Percentiles rank a stretch among this genome's conserved stretches.
Evolutionary conservation across 2,329 filamentous ascomycete species (phyloP).

Genomic region (Pseudogymnoascus sp.): DNA sequence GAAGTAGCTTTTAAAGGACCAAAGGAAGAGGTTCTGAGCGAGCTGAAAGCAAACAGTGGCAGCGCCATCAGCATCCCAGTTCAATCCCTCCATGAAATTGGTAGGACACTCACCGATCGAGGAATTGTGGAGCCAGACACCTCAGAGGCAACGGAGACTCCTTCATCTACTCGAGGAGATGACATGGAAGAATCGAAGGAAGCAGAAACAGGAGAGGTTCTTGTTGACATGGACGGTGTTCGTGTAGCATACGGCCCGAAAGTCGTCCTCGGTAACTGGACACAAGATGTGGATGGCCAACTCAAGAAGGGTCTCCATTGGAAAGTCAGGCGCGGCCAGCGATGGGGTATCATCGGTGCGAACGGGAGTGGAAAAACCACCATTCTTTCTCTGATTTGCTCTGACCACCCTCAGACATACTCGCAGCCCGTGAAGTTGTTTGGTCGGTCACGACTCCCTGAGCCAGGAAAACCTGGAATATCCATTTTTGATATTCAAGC

Average conservation of each 20-base stretch:
- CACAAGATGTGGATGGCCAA: conserved; percentile 43
- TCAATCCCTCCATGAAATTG: conserved; percentile 23
- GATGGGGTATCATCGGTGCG: conserved; percentile 87
- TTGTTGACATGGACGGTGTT: conserved; percentile 84
- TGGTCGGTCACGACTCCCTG: conserved; percentile 69
- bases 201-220: conserved; percentile 38
- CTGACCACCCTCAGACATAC: conserved; percentile 92
- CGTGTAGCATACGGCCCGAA: conserved; percentile 72
- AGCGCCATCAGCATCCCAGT: conserved; percentile 21
- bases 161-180: not conserved
- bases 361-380: conserved; percentile 97
- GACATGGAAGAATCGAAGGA: not conserved
- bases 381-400: conserved; percentile 81
- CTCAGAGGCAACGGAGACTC: not conserved
- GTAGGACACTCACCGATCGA: conserved; percentile 20
- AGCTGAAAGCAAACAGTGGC: conserved; percentile 40
- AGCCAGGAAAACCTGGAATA: conserved; percentile 57
- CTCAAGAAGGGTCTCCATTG: conserved; percentile 62
- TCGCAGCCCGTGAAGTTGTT: conserved; percentile 81
- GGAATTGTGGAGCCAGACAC: conserved; percentile 19
- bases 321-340: conserved; percentile 72
- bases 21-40: conserved; percentile 52
- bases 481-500: conserved; percentile 89
- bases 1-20: conserved; percentile 57
- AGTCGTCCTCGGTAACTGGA: conserved; percentile 73